Percentiles rank a stretch among this genome's conserved stretches.
These are phyloP conservation scores for Solanum chmielewskii DNA, from an alignment of 257 asterid genomes.

Conservation along the genomic window DNA sequence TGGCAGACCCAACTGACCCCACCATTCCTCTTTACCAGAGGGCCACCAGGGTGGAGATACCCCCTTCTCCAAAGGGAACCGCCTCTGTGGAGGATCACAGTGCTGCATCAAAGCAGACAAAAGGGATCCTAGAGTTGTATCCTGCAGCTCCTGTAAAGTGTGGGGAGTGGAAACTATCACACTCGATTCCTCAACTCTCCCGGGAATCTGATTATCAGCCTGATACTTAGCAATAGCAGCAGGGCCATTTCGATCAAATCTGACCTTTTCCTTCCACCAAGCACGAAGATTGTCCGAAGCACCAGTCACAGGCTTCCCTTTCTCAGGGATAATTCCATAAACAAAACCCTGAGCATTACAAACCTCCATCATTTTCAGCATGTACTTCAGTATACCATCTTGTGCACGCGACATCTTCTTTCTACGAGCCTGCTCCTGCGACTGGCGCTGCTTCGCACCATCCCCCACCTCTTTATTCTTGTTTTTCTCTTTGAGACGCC, in stretches of 20 bases:
- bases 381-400: slow-evolving; percentile 52
- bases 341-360: slow-evolving; percentile 61
- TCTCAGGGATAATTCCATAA: slow-evolving; percentile 60
- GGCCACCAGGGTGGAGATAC: slow-evolving; percentile 68
- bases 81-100: slow-evolving; percentile 51
- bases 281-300: slow-evolving; percentile 57
- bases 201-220: slow-evolving; percentile 22
- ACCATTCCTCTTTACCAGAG: slow-evolving; percentile 46
- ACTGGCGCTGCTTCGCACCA: slow-evolving; percentile 25
- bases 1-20: slow-evolving; percentile 28
- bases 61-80: slow-evolving; percentile 35
- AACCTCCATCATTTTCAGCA: slow-evolving; percentile 63
- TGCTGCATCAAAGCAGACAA: slow-evolving; percentile 54
- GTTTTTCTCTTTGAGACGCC: slow-evolving; percentile 38
- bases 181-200: slow-evolving; percentile 23
- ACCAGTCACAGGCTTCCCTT: slow-evolving; percentile 54
- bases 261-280: slow-evolving; percentile 66
- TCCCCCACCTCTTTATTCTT: slow-evolving; percentile 24
- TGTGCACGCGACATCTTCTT: slow-evolving; percentile 65
- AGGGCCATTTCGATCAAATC: slow-evolving; percentile 50
- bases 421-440: slow-evolving; percentile 53
- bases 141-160: slow-evolving; percentile 44
- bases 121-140: slow-evolving; percentile 45
- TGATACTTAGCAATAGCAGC: slow-evolving; percentile 42
- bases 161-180: slow-evolving; percentile 17